Percentiles rank a stretch among this genome's conserved stretches.
Conservation (phyloP, 2,329 filamentous ascomycete species). For the Penicillium expansum region DNA sequence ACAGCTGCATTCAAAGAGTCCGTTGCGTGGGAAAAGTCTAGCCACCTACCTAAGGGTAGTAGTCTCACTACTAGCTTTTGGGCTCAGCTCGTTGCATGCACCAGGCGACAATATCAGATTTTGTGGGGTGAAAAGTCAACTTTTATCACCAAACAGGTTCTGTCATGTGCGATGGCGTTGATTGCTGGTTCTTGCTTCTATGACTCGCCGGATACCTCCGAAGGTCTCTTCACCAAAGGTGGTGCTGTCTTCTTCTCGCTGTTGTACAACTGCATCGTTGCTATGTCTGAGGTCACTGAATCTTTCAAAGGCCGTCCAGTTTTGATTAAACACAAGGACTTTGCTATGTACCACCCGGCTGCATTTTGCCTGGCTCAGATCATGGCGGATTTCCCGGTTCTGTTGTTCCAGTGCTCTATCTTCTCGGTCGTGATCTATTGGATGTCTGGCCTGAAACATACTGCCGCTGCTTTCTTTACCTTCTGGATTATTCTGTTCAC, state of each 20-base stretch:
- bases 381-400: conserved; percentile 49
- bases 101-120: conserved; percentile 62
- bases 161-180: conserved; percentile 58
- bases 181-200: conserved; percentile 67
- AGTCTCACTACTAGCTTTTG: conserved; percentile 55
- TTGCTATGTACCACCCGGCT: conserved; percentile 56
- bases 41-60: conserved; percentile 51
- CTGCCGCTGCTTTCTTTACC: conserved; percentile 58
- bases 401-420: conserved; percentile 56
- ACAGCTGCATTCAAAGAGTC: conserved; percentile 55
- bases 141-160: conserved; percentile 60
- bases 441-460: conserved; percentile 55
- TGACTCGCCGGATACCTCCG: conserved; percentile 55
- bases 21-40: conserved; percentile 55
- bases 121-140: conserved; percentile 63
- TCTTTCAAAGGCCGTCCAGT: conserved; percentile 60
- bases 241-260: conserved; percentile 63
- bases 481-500: conserved; percentile 49
- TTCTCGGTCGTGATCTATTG: conserved; percentile 61
- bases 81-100: conserved; percentile 55
- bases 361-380: conserved; percentile 40
- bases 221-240: conserved; percentile 60
- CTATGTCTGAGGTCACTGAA: conserved; percentile 64
- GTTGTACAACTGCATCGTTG: conserved; percentile 58
- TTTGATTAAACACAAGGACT: conserved; percentile 56